A percentile compares a stretch with the other conserved stretches of the same genome.
Evolutionary conservation across 139 green algal genomes (phyloP).

Genomic region (Chlorella vulgaris): DNA sequence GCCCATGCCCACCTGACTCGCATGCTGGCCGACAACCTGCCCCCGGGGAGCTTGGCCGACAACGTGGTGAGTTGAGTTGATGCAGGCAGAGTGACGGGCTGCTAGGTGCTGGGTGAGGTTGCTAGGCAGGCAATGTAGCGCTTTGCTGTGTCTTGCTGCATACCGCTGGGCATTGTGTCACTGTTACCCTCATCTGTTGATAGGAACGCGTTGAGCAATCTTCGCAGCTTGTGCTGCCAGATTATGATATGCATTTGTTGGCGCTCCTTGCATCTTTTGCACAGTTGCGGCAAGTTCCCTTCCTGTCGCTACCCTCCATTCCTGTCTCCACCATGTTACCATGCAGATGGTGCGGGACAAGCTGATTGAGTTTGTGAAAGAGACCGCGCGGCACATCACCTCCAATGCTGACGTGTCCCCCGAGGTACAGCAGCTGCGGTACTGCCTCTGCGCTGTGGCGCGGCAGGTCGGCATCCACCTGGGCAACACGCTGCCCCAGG

Average conservation of each 20-base stretch:
- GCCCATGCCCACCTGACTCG: constrained; percentile 65
- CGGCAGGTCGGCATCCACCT: constrained; percentile 39
- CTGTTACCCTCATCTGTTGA: too few relatives aligned
- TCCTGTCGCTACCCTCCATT: not conserved
- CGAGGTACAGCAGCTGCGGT: constrained; percentile 64
- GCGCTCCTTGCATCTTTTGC: too few relatives aligned
- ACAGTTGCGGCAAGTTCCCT: too few relatives aligned
- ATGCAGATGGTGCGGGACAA: constrained; percentile 45
- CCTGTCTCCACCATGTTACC: not conserved
- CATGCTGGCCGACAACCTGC: constrained; percentile 56
- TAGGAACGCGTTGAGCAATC: too few relatives aligned
- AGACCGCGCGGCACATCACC: constrained; percentile 57
- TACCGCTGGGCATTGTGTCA: too few relatives aligned
- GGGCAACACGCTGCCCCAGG: not conserved
- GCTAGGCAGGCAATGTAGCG: too few relatives aligned
- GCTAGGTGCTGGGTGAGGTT: too few relatives aligned
- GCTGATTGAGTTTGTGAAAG: constrained; percentile 74
- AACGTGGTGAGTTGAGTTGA: constrained; percentile 24
- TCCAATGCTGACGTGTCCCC: constrained; percentile 35
- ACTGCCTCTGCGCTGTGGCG: constrained; percentile 67
- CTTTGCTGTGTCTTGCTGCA: too few relatives aligned
- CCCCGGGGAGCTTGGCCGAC: constrained; percentile 40
- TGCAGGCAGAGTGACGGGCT: not conserved
- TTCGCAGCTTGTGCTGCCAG: too few relatives aligned
- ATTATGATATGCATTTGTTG: too few relatives aligned